These are phyloP conservation scores for Dioscorea zingiberensis DNA, from an alignment of 106 monocot species.

Conservation along the genomic window DNA sequence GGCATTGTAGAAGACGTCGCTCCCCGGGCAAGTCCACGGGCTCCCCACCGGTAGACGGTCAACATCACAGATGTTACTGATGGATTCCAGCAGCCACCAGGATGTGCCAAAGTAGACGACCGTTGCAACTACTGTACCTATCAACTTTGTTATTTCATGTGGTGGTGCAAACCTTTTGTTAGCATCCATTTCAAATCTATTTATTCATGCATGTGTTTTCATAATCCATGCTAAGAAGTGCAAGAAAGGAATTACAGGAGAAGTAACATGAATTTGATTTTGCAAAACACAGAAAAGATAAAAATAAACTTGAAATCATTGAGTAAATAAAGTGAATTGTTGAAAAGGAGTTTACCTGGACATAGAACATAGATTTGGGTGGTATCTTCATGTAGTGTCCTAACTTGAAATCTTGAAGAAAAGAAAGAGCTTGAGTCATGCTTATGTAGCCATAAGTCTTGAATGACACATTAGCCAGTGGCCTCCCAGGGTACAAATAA, in stretches of 20 bases:
- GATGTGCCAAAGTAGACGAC: constrained; percentile 15
- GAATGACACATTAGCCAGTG: constrained; percentile 48
- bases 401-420: constrained; percentile 44
- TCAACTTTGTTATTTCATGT: constrained; percentile 8
- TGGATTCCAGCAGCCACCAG: constrained; percentile 30
- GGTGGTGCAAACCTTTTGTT: too few species aligned
- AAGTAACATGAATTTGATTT: too few species aligned
- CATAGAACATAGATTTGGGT: constrained; percentile 46
- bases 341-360: too few species aligned
- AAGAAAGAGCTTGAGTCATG: constrained; percentile 33
- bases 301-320: too few species aligned
- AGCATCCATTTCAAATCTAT: too few species aligned
- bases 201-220: background rate
- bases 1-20: constrained; percentile 12
- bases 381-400: constrained; percentile 73
- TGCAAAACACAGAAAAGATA: too few species aligned
- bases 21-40: constrained; percentile 43
- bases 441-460: constrained; percentile 44
- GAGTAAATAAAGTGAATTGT: too few species aligned
- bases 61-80: constrained; percentile 18
- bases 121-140: constrained; percentile 19
- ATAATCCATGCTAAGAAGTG: too few species aligned
- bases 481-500: constrained; percentile 41
- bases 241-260: too few species aligned
- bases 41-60: constrained; percentile 23